These are phyloP conservation scores for Pyronema domesticum DNA, from an alignment of 495 filamentous ascomycete species.

Conservation along the genomic window DNA sequence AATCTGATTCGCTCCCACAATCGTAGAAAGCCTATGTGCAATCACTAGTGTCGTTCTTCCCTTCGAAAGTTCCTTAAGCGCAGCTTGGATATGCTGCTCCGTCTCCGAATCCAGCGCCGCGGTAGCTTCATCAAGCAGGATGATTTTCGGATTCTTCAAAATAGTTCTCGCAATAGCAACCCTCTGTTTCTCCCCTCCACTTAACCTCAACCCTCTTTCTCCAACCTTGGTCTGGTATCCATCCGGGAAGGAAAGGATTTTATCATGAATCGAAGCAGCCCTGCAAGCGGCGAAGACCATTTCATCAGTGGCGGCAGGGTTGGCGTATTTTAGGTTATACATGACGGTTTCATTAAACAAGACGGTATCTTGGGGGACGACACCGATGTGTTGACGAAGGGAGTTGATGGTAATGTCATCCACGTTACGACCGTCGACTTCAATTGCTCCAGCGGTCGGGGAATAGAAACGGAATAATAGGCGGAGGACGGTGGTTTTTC, in stretches of 20 bases:
- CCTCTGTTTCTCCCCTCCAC: conserved; percentile 90
- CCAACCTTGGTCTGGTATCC: conserved; percentile 83
- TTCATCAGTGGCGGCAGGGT: conserved; percentile 66
- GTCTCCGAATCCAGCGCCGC: conserved; percentile 90
- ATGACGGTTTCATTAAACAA: conserved; percentile 94
- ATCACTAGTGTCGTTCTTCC: conserved; percentile 76
- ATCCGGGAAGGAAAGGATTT: conserved; percentile 85
- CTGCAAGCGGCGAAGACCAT: conserved; percentile 77
- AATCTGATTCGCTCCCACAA: conserved; percentile 87
- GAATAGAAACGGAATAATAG: conserved; percentile 94
- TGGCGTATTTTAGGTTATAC: conserved; percentile 94
- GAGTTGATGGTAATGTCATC: conserved; percentile 80
- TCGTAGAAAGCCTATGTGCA: conserved; percentile 81
- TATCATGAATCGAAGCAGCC: conserved; percentile 88
- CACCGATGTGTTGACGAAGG: conserved; percentile 74
- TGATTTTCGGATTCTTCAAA: conserved; percentile 85
- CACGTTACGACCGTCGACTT: conserved; percentile 69
- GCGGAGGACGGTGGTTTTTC: conserved; percentile 94
- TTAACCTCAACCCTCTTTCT: conserved; percentile 80
- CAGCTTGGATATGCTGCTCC: conserved; percentile 85
- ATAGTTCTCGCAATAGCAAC: conserved; percentile 95
- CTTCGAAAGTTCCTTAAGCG: conserved; percentile 57
- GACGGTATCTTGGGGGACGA: conserved; percentile 91
- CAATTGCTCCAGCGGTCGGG: conserved; percentile 53
- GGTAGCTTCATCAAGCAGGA: conserved; percentile 91